Evolutionary conservation across 306 rosid genomes (phyloP), one percentile per base, ranked within the genome.

Genomic region (Cucumis cinereus): DNA sequence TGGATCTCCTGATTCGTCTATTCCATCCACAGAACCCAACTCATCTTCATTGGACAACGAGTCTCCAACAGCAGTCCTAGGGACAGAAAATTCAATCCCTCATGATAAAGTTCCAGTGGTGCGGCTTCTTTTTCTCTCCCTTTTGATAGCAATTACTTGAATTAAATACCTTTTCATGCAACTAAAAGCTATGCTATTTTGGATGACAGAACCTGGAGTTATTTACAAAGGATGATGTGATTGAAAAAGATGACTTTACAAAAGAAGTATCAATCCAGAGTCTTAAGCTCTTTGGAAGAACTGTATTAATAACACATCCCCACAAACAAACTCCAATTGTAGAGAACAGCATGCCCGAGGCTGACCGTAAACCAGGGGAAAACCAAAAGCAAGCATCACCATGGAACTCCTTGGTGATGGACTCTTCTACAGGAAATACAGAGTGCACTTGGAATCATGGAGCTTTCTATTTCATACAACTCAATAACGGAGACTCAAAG

Each of bases 221-320:
- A 62, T 78, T 77, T 61, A 78, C 77, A n/a, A 80, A 77, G 3
- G 91, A 80, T 43, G 73, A 61, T 45, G 80, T 35, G 24, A 67
- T 15, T 66, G 75, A 76, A 30, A 80, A 59, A 77, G 91, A 82
- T 2, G 82, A 59, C 58, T 79, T 79, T 28, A 47, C 83, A 50
- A 84, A 79, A 52, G 89, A 88, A 80, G 79, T 80, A 38, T 80
- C 87, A 2, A 10, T 77, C 10, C 81, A 85, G 15, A 85, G 82
- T 76, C 83, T 93, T 54, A 93, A 88, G 84, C 97, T 93, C 68
- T 90, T 93, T 35, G 98, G 98, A 47, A 81, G 84, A 55, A 90
- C 88, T 52, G 80, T 90, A 2, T n/a, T 85, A 11, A 79, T 93
- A 50, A 64, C 82, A 40, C 85, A 88, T 22, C 72, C 79, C 81